A percentile compares a stretch with the other conserved stretches of the same genome.
Conservation (phyloP, 768 basidiomycete species). For the Amanita inopinata region DNA sequence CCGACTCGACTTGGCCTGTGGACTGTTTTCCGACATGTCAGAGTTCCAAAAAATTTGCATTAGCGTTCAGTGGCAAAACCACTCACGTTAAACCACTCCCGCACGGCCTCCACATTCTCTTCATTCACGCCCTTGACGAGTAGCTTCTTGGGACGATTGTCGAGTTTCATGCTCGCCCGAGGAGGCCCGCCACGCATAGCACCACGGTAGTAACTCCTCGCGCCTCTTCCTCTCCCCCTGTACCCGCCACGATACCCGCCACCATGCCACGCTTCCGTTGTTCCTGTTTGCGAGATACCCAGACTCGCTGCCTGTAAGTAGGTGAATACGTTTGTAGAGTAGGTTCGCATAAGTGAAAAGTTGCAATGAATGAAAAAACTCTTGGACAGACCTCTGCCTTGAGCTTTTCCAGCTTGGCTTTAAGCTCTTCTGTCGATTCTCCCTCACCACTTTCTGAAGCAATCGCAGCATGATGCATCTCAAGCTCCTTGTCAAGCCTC, state of each 20-base stretch:
- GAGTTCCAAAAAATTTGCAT: slow-evolving; percentile 7
- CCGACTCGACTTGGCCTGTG: slow-evolving; percentile 59
- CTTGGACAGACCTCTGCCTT: slow-evolving; percentile 76
- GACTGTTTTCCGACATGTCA: slow-evolving; percentile 31
- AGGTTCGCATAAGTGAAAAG: background rate
- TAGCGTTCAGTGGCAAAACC: background rate
- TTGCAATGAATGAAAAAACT: no score
- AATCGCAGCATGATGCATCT: slow-evolving; percentile 42
- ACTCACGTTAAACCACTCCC: slow-evolving; percentile 77
- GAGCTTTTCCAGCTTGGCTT: slow-evolving; percentile 65
- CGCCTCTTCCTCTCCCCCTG: slow-evolving; percentile 57
- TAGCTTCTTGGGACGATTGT: slow-evolving; percentile 80
- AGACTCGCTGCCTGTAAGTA: slow-evolving; percentile 57
- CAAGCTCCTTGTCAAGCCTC: slow-evolving; percentile 76
- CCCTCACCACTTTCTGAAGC: slow-evolving; percentile 26
- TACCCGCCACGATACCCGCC: slow-evolving; percentile 56
- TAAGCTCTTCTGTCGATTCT: slow-evolving; percentile 54
- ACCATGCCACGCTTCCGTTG: slow-evolving; percentile 24
- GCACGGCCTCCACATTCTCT: slow-evolving; percentile 47
- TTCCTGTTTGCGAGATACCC: slow-evolving; percentile 48
- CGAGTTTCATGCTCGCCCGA: slow-evolving; percentile 75
- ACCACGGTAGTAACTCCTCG: slow-evolving; percentile 51
- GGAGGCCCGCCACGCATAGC: slow-evolving; percentile 51
- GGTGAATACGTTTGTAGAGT: background rate
- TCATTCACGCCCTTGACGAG: slow-evolving; percentile 57